Base-by-base conservation (phyloP, 225 moss, liverwort and hornwort species). In the Physcomitrellopsis africana region DNA sequence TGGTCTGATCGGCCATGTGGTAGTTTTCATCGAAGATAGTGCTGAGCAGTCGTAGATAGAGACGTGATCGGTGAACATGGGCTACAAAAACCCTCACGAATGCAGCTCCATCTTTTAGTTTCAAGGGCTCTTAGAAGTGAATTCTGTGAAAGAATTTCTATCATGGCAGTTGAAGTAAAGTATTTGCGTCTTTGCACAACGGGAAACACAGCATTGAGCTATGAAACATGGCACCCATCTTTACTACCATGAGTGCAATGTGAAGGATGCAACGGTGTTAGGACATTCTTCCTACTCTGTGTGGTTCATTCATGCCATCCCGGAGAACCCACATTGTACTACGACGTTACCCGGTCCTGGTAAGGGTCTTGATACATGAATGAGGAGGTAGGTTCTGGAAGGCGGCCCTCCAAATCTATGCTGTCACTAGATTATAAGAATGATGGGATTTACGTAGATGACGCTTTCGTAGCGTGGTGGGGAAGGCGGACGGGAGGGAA, bases 341-440 rank as follows among this genome's bases (percentile, higher is more conserved):
- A 37, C 32, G 4, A 4, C 3, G 32, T 37, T 37, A 37, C 32
- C 32, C 4, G 32, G 32, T 4, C 32, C 3, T 7, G 8, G 19
- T 10, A 11, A 15, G 42, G 51, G 58, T 72, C 78, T 79, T 79
- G 0, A 11, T 10, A 56, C 13, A 44, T 17, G 13, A 59, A 15
- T 46, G 11, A 1, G 3, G 8, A 14, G 32, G 56, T 16, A 73
- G 61, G 60, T 53, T 73, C 60, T 29, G 17, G 46, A 23, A 54
- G 0, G 0, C 9, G 9, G 5, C 17, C 0, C 0, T 5, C 5
- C 0, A 1, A 19, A 73, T 79, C 59, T 67, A 15, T 13, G 0
- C 0, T 0, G 0, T 0, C 0, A 0, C 51, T 26, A 80, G 76
- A 83, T 68, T 0, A 2, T 0, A 3, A 0, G 20, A 14, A 23